These are phyloP conservation scores for Lepiota venenata DNA, from an alignment of 768 basidiomycete species.

Conservation along the genomic window DNA sequence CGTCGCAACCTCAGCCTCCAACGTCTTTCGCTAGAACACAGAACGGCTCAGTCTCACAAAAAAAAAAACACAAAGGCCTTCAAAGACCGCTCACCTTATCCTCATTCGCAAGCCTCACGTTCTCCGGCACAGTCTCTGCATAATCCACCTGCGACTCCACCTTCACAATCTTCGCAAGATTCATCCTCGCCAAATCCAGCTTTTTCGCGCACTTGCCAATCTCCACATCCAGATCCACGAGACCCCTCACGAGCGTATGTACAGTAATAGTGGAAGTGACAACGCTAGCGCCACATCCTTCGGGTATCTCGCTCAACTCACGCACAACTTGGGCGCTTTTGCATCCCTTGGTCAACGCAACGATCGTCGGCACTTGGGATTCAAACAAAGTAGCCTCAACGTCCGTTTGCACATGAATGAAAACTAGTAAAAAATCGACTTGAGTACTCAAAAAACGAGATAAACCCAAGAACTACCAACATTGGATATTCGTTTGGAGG, in stretches of 20 bases:
- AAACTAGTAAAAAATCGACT: constrained; percentile 51
- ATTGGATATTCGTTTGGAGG: constrained; percentile 79
- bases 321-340: constrained; percentile 70
- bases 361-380: constrained; percentile 71
- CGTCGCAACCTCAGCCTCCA: constrained; percentile 14
- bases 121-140: constrained; percentile 72
- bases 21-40: constrained; percentile 7
- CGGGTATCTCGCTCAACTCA: constrained; percentile 65
- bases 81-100: constrained; percentile 66
- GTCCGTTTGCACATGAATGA: constrained; percentile 65
- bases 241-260: constrained; percentile 88
- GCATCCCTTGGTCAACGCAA: constrained; percentile 85
- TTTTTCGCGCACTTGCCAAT: constrained; percentile 92
- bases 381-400: constrained; percentile 65
- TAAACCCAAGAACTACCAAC: constrained; percentile 36
- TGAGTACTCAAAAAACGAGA: constrained; percentile 2
- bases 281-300: constrained; percentile 83
- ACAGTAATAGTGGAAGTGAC: constrained; percentile 74
- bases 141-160: constrained; percentile 73
- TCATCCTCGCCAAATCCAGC: constrained; percentile 64
- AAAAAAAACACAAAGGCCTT: neutral
- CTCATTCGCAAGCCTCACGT: constrained; percentile 68
- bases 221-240: constrained; percentile 86
- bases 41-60: no score
- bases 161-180: constrained; percentile 76